Evolutionary conservation across 257 asterid species (phyloP), one percentile per base, ranked within the genome.

Genomic region (Voacanga thouarsii): DNA sequence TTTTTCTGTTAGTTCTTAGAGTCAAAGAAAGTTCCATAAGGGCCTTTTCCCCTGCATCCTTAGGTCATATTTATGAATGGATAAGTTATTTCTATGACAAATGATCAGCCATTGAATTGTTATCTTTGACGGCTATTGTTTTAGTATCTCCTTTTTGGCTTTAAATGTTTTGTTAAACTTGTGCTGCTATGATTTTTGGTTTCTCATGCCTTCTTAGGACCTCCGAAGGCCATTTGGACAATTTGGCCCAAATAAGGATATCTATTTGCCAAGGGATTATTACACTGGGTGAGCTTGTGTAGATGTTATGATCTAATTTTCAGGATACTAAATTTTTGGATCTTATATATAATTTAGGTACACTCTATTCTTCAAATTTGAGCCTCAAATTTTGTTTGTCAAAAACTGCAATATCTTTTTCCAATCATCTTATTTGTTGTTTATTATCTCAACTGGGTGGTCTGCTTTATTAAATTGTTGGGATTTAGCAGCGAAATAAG

Each of bases 261-360:
- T 93, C 63, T 95, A 95, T 84, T 84, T 95, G 79, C 99, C 99
- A n/a, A 81, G 94, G 87, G 99, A 95, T 82, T 95, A 95, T 74
- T 85, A 95, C 81, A 89, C 97, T 71, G 97, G 98, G 99, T 95
- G 90, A 90, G 98, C 86, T 77, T 71, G 60, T 66, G 57, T 78
- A 4, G 49, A 12, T 14, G 7, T 30, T 7, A 33, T 50, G 33
- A 44, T 49, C 50, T 41, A 47, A 7, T 44, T 12, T 59, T 68
- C 30, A 26, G 37, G 61, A 30, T 37, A 18, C 12, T 28, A 53
- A 57, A n/a, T 21, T 80, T 44, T 45, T 18, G 19, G 19, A 47
- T 33, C 15, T 75, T 18, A 15, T 41, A 23, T 66, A 16, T 69
- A 41, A 72, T 7, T 39, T 56, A 49, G 39, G 19, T 26, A 67